phyloP scores from a whole-genome alignment of 164 flowering plant species.

The Nelumbo lutea region DNA sequence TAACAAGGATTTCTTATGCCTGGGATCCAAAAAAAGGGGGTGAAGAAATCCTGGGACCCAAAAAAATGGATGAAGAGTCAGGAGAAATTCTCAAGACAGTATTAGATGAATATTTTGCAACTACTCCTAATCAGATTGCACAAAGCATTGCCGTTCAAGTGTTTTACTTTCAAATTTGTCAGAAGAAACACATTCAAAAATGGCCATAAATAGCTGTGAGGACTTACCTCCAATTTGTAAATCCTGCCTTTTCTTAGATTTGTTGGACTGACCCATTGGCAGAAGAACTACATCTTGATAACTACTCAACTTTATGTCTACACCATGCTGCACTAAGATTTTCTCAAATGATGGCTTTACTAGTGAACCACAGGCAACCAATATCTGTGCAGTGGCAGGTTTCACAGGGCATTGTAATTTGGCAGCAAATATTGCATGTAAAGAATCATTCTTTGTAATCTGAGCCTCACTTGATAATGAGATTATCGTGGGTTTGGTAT shows the following conservation, averaged over 20 bases:
- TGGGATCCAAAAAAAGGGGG: too few species aligned
- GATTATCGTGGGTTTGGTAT: constrained; percentile 62
- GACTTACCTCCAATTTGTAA: constrained; percentile 46
- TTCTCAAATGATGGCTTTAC: constrained; percentile 85
- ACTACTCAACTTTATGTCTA: constrained; percentile 43
- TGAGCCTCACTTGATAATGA: constrained; percentile 34
- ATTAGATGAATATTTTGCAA: background rate
- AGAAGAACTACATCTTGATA: constrained; percentile 64
- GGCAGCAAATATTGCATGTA: constrained; percentile 63
- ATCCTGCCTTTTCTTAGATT: constrained; percentile 35
- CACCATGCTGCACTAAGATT: constrained; percentile 53
- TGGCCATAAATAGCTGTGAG: background rate
- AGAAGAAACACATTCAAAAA: background rate
- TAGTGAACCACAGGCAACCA: constrained; percentile 68
- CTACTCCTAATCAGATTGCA: background rate
- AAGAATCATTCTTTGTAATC: constrained; percentile 26
- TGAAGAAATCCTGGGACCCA: too few species aligned
- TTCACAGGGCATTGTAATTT: constrained; percentile 45
- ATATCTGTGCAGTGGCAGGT: constrained; percentile 44
- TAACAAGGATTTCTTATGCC: too few species aligned
- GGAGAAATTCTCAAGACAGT: background rate
- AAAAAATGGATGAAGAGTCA: too few species aligned
- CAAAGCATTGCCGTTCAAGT: background rate
- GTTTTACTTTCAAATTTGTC: background rate
- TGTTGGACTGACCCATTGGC: constrained; percentile 37